Base-by-base conservation (phyloP, 345 rosid species). In the Turritis glabra region DNA sequence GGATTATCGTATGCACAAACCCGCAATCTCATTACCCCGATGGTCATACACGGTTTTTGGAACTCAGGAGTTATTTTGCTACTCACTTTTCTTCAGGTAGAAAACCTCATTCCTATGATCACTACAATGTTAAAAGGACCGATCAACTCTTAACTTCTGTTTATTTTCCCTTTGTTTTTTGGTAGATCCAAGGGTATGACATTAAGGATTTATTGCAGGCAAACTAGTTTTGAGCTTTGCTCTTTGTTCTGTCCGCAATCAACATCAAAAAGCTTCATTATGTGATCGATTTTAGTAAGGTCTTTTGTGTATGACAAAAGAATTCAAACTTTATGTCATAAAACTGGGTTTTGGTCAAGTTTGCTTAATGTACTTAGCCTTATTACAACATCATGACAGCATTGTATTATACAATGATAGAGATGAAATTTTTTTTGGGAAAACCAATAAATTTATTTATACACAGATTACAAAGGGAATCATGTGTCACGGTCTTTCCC, bases 1-100 rank as follows among this genome's bases (percentile, higher is more conserved):
- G 97, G 99, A 47, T 75, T 95, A 58, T 84, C 96, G 0, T 95
- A 95, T 76, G 96, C 97, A 50, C 92, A 90, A 79, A 92, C 97
- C 58, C 95, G 92, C 41, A 92, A 95, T 80, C 97, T 95, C 64
- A 32, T 85, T 58, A 83, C 94, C 23, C 92, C 97, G 7, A 89
- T 92, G 77, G 81, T 90, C 25, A 85, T 95, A 51, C 97, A 95
- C 43, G 95, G 94, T 22, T 82, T 85, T 44, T 90, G 97, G 97
- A 92, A 92, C 81, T 92, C 97, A 0, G 99, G 97, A 50, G 97
- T 90, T 44, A 90, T 92, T 75, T 61, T 90, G 50, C 78, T 92
- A 50, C 96, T 92, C 19, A 90, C 97, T 62, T 87, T 89, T 60
- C 91, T 95, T 85, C 93, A 85, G 97, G 99, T 92, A 83, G 35